A percentile compares a stretch with the other conserved stretches of the same genome.
Evolutionary conservation across 2,329 filamentous ascomycete species (phyloP).

Genomic region (Ilyonectria mors-panacis): DNA sequence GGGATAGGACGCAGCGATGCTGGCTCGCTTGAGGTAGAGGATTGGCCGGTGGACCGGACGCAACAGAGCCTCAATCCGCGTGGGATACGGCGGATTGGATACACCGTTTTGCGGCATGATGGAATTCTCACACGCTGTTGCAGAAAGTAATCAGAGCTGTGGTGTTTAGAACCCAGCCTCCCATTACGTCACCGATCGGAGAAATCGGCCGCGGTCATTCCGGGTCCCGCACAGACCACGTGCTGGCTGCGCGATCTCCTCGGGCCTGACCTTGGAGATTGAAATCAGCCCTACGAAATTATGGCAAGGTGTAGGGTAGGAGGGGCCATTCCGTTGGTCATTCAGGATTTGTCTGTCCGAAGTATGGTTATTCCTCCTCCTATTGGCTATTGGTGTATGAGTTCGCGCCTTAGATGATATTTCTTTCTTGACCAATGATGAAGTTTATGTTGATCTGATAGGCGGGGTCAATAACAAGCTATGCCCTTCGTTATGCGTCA

Average conservation of each 20-base stretch:
- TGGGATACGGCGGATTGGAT: slow-evolving; percentile 29
- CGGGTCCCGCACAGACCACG: slow-evolving; percentile 24
- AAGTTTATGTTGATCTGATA: no score
- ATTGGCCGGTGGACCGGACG: slow-evolving; percentile 54
- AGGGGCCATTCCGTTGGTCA: not conserved
- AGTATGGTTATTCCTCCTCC: not conserved
- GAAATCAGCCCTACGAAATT: not conserved
- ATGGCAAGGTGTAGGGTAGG: slow-evolving; percentile 13
- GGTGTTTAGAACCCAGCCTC: slow-evolving; percentile 30
- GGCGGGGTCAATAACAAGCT: no score
- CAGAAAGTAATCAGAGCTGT: not conserved
- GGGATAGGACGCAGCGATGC: slow-evolving; percentile 68
- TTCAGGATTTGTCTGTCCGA: not conserved
- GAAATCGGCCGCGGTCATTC: slow-evolving; percentile 16
- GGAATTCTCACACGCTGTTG: not conserved
- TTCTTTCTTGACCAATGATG: no score
- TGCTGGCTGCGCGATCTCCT: not conserved
- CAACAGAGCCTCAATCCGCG: slow-evolving; percentile 36
- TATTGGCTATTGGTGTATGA: no score
- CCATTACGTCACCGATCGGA: slow-evolving; percentile 33
- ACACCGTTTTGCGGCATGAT: slow-evolving; percentile 39
- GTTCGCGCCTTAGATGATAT: no score
- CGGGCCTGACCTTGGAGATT: not conserved
- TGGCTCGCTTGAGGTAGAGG: slow-evolving; percentile 60
- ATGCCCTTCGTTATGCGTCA: no score